phyloP scores from a whole-genome alignment of 805 yeast genomes.

The Lipomyces spencermartinsiae region DNA sequence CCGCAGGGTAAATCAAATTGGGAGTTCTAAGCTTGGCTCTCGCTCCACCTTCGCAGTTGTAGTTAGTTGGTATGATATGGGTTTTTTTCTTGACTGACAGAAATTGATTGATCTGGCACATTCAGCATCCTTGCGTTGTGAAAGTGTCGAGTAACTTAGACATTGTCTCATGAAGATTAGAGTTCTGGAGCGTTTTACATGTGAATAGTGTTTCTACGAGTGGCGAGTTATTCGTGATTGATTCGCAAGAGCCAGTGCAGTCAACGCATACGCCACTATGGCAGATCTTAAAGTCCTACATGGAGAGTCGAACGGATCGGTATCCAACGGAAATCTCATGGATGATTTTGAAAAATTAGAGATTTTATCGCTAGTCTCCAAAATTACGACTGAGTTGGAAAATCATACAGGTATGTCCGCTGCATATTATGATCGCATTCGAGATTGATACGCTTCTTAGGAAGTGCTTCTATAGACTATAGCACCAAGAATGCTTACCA shows the following conservation, averaged over 20 bases:
- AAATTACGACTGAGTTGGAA: conserved; percentile 45
- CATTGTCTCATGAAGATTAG: not conserved
- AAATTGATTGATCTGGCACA: not conserved
- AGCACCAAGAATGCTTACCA: not conserved
- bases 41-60: not conserved
- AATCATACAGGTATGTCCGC: conserved; percentile 43
- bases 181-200: not conserved
- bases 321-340: not conserved
- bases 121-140: not conserved
- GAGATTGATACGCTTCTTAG: conserved; percentile 43
- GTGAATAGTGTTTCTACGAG: not conserved
- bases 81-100: too few species aligned
- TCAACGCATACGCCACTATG: not conserved
- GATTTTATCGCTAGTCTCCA: conserved; percentile 46
- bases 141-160: not conserved
- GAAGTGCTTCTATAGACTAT: not conserved
- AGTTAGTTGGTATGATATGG: too few species aligned
- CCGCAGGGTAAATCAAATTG: not conserved
- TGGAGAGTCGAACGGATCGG: not conserved
- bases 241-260: not conserved
- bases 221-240: not conserved
- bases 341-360: conserved; percentile 46
- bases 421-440: conserved; percentile 45
- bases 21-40: not conserved
- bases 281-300: not conserved